phyloP scores from a whole-genome alignment of 2,329 filamentous ascomycete genomes.

The Penicillium fuscoglaucum region DNA sequence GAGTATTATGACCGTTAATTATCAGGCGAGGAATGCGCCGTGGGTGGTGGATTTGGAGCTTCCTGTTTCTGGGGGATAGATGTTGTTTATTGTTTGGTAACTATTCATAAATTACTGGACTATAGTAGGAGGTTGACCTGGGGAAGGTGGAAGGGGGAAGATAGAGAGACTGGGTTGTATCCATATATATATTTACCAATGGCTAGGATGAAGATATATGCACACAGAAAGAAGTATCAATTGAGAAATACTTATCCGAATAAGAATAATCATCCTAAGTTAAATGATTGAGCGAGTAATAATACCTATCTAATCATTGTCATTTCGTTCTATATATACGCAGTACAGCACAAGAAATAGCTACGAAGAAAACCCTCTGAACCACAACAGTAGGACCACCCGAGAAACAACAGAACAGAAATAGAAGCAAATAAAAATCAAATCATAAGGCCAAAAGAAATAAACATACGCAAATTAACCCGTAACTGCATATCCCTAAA shows the following conservation, averaged over 20 bases:
- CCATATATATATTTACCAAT: neutral
- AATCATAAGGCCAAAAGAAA: neutral
- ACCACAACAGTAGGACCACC: neutral
- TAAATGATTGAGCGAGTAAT: neutral
- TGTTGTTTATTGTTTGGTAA: neutral
- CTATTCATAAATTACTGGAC: too few species aligned
- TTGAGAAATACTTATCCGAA: neutral
- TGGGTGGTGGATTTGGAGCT: conserved; percentile 59
- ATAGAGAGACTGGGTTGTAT: neutral
- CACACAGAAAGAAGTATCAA: neutral
- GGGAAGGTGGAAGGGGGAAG: too few species aligned
- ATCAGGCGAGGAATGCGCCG: conserved; percentile 53
- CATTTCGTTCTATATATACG: neutral
- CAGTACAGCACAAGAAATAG: neutral
- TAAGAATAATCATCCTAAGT: too few species aligned
- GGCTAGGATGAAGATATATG: neutral
- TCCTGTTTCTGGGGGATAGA: conserved; percentile 22
- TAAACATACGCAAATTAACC: neutral
- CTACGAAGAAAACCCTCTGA: neutral
- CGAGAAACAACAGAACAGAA: neutral
- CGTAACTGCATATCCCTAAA: neutral
- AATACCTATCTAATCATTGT: neutral
- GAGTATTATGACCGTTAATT: conserved; percentile 54
- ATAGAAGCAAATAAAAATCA: neutral
- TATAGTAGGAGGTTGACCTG: too few species aligned